Base-by-base conservation (phyloP, 768 basidiomycete species). In the Trametes coccinea region DNA sequence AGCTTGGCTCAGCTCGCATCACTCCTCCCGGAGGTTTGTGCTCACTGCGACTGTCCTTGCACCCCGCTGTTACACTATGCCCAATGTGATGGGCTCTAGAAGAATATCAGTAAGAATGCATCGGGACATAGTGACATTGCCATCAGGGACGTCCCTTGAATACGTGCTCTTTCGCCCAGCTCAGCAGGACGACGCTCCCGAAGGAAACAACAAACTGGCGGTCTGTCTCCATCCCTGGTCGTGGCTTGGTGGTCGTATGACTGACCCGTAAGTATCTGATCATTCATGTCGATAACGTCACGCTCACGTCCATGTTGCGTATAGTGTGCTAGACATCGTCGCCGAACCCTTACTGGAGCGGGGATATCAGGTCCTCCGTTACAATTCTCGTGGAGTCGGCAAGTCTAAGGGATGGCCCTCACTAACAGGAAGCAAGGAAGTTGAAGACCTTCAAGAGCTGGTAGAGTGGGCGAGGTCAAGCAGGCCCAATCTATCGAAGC, bases 171-270 rank as follows among this genome's bases (percentile, higher is more conserved):
- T 29, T 14, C 49, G 14, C 30, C 33, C n/a, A 31, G 46, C 7
- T 5, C 40, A 41, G 10, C n/a, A 13, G 27, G 37, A 44, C 29
- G 22, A 54, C 50, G 29, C 29, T 10, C 2, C 7, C 7, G 33
- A 22, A 30, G 30, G 33, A 22, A 11, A 10, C 10, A 78, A 73
- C 31, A 86, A 82, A 62, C 71, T 88, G 5, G 90, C 86, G 0
- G 74, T 93, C n/a, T 86, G 86, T 66, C 75, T 90, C 10, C 92
- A 93, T 66, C 92, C 92, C 5, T 93, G 91, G 91, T 86, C 88
- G n/a, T 85, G 90, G 81, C 79, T 93, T 0, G 91, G 92, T 1
- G 92, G 91, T 14, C 79, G 76, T 53, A 90, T 87, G 84, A 71
- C 85, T 64, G 90, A 93, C 67, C 82, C 87, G 92, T 93, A 71